Conservation (phyloP, 176 grass and related monocot genomes). For the Aegilops tauschii region DNA sequence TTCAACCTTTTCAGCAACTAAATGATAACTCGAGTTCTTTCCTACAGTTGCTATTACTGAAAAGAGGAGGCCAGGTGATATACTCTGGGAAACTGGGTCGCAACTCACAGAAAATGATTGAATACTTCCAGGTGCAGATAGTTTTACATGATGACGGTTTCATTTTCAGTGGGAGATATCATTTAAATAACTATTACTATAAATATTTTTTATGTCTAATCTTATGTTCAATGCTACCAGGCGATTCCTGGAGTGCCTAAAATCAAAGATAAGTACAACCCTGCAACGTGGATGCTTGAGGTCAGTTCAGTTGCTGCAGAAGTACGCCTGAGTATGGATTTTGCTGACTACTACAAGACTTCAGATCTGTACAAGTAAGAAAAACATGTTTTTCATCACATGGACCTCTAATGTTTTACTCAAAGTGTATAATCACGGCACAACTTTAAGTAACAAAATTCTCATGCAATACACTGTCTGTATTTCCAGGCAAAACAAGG, state of each 20-base stretch:
- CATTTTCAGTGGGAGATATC: neutral
- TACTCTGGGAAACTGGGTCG: constrained; percentile 80
- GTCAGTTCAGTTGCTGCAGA: constrained; percentile 83
- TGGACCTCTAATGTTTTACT: neutral
- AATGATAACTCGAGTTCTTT: neutral
- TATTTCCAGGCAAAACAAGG: constrained; percentile 76
- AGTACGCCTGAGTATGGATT: constrained; percentile 82
- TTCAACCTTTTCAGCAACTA: neutral
- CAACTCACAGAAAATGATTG: constrained; percentile 84
- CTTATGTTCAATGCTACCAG: constrained; percentile 39
- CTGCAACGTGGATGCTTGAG: constrained; percentile 97
- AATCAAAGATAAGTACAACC: constrained; percentile 97
- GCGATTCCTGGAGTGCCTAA: constrained; percentile 92
- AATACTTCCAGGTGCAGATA: constrained; percentile 83
- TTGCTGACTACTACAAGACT: constrained; percentile 72
- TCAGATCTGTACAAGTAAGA: constrained; percentile 76
- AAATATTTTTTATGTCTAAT: neutral
- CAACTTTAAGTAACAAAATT: constrained; percentile 25
- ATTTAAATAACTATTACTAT: neutral
- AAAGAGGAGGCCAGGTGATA: constrained; percentile 98
- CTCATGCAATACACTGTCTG: constrained; percentile 3
- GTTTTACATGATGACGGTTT: neutral
- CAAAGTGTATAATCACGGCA: neutral
- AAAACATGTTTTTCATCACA: constrained; percentile 3
- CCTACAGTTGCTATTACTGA: constrained; percentile 76